Conservation (phyloP, 2,329 filamentous ascomycete species). For the Tolypocladium tundrense region DNA sequence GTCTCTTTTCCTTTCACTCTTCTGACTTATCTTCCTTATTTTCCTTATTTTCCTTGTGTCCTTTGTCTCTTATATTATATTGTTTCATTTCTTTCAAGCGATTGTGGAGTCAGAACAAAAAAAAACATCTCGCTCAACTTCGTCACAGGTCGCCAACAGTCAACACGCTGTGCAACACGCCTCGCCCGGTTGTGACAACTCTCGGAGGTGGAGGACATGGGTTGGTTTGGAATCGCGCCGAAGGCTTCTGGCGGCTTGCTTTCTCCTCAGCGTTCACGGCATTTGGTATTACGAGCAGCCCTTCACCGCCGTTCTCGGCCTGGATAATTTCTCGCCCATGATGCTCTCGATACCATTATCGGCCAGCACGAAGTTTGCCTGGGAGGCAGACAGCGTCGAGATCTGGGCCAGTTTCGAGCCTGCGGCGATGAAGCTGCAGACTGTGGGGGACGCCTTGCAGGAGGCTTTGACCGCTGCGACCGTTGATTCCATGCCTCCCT, state of each 20-base stretch:
- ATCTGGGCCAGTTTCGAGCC: slow-evolving; percentile 33
- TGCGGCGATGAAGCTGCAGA: slow-evolving; percentile 12
- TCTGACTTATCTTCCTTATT: slow-evolving; percentile 13
- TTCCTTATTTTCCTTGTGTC: slow-evolving; percentile 18
- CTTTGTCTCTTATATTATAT: slow-evolving; percentile 16
- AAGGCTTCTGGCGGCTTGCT: slow-evolving; percentile 45
- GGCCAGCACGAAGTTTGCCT: slow-evolving; percentile 32
- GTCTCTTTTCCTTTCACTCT: slow-evolving; percentile 14
- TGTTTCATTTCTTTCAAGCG: slow-evolving; percentile 7
- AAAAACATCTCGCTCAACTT: slow-evolving; percentile 15
- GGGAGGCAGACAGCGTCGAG: slow-evolving; percentile 34
- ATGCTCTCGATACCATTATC: slow-evolving; percentile 35
- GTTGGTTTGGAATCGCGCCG: slow-evolving; percentile 39
- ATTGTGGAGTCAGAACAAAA: not conserved
- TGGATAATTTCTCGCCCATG: slow-evolving; percentile 24
- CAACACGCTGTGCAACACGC: slow-evolving; percentile 16
- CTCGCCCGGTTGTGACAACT: slow-evolving; percentile 12
- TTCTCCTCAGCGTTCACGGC: slow-evolving; percentile 45
- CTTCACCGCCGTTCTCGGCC: slow-evolving; percentile 19
- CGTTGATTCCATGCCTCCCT: slow-evolving; percentile 21
- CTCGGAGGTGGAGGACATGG: slow-evolving; percentile 41
- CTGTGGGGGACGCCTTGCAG: slow-evolving; percentile 18
- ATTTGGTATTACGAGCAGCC: slow-evolving; percentile 44
- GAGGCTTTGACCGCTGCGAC: slow-evolving; percentile 24
- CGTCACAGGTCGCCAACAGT: slow-evolving; percentile 28